Evolutionary conservation across 164 flowering plant species (phyloP).

Genomic region (Cinnamomum chago): DNA sequence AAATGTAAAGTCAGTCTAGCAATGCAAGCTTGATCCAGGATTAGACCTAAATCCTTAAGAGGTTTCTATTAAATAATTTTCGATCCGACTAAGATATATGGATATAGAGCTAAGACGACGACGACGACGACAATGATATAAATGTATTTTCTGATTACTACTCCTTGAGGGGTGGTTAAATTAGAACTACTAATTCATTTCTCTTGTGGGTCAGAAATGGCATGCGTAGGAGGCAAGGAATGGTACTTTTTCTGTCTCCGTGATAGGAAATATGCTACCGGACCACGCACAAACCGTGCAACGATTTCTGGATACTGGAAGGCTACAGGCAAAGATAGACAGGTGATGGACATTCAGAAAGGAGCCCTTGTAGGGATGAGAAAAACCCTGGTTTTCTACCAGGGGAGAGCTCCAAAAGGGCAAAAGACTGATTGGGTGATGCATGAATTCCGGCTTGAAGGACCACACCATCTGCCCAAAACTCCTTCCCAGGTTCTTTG

Average conservation of each 20-base stretch:
- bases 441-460: not conserved
- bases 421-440: not conserved
- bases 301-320: constrained; percentile 75
- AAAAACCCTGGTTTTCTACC: constrained; percentile 1
- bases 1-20: too few species aligned
- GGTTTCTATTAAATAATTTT: too few species aligned
- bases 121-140: too few species aligned
- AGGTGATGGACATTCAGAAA: not conserved
- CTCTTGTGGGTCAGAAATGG: constrained; percentile 39
- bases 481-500: not conserved
- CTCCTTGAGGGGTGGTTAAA: not conserved
- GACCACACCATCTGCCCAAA: not conserved
- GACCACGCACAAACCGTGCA: constrained; percentile 62
- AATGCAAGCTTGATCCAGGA: too few species aligned
- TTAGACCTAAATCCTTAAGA: too few species aligned
- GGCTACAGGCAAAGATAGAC: constrained; percentile 77
- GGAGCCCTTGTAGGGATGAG: not conserved
- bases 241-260: constrained; percentile 88
- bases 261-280: constrained; percentile 72
- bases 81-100: rapidly evolving
- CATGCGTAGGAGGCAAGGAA: constrained; percentile 63
- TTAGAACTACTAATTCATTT: not conserved
- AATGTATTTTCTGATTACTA: too few species aligned
- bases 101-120: too few species aligned
- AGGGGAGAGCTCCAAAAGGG: not conserved